phyloP scores from a whole-genome alignment of 345 rosid genomes.

The Raphanus sativus region DNA sequence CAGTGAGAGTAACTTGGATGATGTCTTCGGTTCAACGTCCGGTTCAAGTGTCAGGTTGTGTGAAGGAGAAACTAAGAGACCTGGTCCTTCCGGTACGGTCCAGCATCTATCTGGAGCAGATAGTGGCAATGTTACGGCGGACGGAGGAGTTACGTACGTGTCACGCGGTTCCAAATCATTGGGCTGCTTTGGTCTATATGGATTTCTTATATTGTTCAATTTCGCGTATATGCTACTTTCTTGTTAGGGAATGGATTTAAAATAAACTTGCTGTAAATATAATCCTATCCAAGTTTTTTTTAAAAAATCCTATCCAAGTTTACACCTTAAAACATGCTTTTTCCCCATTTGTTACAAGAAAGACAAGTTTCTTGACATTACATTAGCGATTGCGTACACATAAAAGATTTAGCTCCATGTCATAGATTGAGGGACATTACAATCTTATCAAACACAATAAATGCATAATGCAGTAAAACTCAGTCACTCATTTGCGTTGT shows the following conservation, averaged over 20 bases:
- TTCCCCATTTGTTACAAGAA: background rate
- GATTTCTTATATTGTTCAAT: slow-evolving; percentile 8
- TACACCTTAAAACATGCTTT: background rate
- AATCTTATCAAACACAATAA: background rate
- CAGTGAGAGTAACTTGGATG: slow-evolving; percentile 29
- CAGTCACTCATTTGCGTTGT: background rate
- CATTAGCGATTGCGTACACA: background rate
- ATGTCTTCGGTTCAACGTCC: slow-evolving; percentile 29
- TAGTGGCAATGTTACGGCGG: background rate
- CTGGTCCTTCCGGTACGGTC: slow-evolving; percentile 30
- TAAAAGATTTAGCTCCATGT: background rate
- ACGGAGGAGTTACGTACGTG: background rate
- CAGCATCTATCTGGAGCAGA: slow-evolving; percentile 32
- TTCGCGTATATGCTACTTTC: slow-evolving; percentile 2
- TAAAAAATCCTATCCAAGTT: background rate
- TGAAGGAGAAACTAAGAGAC: slow-evolving; percentile 23
- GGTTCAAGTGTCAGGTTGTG: slow-evolving; percentile 31
- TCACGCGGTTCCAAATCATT: slow-evolving; percentile 19
- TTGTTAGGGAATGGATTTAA: background rate
- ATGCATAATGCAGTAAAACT: background rate
- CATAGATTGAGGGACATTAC: background rate
- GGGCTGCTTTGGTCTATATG: background rate
- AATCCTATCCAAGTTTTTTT: background rate
- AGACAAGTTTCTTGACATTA: background rate
- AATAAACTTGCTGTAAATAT: background rate